Base-by-base conservation (phyloP, 495 filamentous ascomycete genomes). In the Pseudoneurospora amorphoporcata region DNA sequence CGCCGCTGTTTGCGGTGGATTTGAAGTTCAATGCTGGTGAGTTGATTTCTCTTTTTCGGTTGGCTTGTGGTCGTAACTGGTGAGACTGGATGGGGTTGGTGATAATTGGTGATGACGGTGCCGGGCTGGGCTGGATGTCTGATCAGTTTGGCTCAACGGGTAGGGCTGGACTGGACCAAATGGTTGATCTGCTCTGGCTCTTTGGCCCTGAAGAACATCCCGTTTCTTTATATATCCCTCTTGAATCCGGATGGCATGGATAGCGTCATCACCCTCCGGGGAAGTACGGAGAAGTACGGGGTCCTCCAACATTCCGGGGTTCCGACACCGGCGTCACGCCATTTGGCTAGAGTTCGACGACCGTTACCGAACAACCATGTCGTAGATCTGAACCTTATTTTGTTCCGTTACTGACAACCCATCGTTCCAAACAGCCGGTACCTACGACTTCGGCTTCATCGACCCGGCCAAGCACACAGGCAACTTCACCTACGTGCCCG, bases 371-470 rank as follows among this genome's bases (percentile, higher is more conserved):
- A 37, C 12, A 35, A 61, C 53, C 53, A 35, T 65, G 53, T 32
- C 14, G 53, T 17, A 35, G 53, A 65, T 65, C 14, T 17, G 29
- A 35, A 29, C 19, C 12, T 32, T 32, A 0, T 16, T 65, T 65
- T 14, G 53, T 61, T 32, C 29, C 4, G n/a, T 53, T 17, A 35
- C 53, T 65, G 14, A 65, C 53, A 35, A 32, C 16, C 17, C 14
- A 32, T 65, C 40, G 35, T 19, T 9, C 39, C 19, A 3, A 58
- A 53, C 82, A 65, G 85, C 90, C 23, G 92, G 92, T 19, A 85
- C 80, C 72, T 94, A 93, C 79, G 90, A 92, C 83, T 94, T 94
- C 74, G 92, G 92, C 45, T 92, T 81, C 83, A 88, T 93, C 76
- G 89, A 94, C 83, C 74, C 76, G 29, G 74, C 81, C 76, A 89